phyloP scores from a whole-genome alignment of 2,329 filamentous ascomycete species.

The Ceratocystis huliohia region DNA sequence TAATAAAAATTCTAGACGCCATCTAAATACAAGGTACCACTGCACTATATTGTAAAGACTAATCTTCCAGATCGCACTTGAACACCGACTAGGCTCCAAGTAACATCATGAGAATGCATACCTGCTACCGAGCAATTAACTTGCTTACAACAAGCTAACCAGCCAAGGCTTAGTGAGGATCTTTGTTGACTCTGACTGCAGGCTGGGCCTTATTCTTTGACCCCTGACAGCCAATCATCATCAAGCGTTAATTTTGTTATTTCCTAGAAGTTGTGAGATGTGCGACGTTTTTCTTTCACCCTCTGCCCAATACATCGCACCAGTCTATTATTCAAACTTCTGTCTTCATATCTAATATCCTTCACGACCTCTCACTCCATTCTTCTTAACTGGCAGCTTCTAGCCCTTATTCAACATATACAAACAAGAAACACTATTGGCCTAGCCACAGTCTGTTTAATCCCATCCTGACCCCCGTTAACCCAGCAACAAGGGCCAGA shows the following conservation, averaged over 20 bases:
- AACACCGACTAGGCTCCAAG: no score
- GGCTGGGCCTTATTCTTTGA: background rate
- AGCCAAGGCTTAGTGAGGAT: no score
- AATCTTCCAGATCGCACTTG: no score
- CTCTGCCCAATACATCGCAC: background rate
- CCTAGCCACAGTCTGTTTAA: background rate
- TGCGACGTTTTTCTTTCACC: background rate
- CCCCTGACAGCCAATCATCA: background rate
- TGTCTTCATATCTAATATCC: background rate
- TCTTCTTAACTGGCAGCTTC: background rate
- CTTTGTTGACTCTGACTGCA: no score
- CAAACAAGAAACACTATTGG: background rate
- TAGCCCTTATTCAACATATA: background rate
- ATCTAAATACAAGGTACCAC: no score
- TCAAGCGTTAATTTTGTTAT: background rate
- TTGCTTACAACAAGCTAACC: no score
- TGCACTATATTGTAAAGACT: no score
- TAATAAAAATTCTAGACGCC: no score
- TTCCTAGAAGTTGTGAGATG: background rate
- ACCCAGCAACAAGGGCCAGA: constrained; percentile 8
- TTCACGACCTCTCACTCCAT: background rate
- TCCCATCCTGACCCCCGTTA: background rate
- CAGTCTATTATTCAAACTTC: background rate
- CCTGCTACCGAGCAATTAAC: no score
- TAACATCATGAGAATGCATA: no score